phyloP scores from a whole-genome alignment of 1,284 basidiomycete species.

The Ceratobasidium theobromae region DNA sequence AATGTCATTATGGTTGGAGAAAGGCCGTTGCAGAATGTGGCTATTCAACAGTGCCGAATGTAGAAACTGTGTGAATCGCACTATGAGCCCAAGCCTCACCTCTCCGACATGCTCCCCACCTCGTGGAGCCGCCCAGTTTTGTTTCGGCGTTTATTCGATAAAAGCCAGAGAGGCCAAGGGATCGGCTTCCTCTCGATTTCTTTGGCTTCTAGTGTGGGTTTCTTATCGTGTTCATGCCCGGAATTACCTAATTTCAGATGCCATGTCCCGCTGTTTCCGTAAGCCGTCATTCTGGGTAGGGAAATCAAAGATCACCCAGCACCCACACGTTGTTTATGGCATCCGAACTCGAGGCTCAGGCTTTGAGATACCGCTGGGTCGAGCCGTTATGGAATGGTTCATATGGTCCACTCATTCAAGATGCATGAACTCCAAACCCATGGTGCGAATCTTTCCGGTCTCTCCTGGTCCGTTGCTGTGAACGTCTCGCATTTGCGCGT shows the following conservation, averaged over 20 bases:
- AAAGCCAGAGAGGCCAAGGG: slow-evolving; percentile 18
- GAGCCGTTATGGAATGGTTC: slow-evolving; percentile 24
- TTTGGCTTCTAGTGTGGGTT: slow-evolving; percentile 19
- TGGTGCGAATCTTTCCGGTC: slow-evolving; percentile 19
- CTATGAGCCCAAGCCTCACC: slow-evolving; percentile 23
- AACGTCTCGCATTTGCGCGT: slow-evolving; percentile 28
- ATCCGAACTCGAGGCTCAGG: slow-evolving; percentile 28
- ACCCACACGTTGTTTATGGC: slow-evolving; percentile 26
- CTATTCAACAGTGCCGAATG: slow-evolving; percentile 6
- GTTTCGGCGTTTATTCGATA: slow-evolving; percentile 6
- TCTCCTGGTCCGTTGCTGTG: slow-evolving; percentile 17
- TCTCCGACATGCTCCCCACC: neutral
- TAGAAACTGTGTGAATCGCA: slow-evolving; percentile 15
- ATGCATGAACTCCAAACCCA: slow-evolving; percentile 26
- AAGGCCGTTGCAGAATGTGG: neutral
- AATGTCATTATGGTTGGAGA: neutral
- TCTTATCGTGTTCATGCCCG: neutral
- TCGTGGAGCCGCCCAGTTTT: slow-evolving; percentile 21
- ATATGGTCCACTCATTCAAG: slow-evolving; percentile 17
- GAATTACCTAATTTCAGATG: slow-evolving; percentile 29
- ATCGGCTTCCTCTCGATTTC: neutral
- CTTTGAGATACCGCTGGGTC: slow-evolving; percentile 31
- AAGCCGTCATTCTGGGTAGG: slow-evolving; percentile 3
- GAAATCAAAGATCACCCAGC: slow-evolving; percentile 30
- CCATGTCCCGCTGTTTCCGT: neutral